A percentile compares a stretch with the other conserved stretches of the same genome.
phyloP scores from a whole-genome alignment of 2,329 filamentous ascomycete species.

The Trichoderma simmonsii region DNA sequence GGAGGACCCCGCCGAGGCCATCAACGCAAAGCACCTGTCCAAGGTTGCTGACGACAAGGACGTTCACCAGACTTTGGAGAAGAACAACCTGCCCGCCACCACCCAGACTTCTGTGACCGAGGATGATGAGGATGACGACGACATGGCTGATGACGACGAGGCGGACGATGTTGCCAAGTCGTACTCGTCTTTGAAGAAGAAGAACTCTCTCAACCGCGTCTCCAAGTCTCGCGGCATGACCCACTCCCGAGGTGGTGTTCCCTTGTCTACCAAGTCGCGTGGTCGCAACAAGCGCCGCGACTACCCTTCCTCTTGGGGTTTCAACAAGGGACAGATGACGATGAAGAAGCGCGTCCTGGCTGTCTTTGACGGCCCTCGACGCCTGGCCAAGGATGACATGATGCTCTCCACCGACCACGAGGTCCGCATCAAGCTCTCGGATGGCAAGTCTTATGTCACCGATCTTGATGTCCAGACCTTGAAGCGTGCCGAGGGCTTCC shows the following conservation, averaged over 20 bases:
- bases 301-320: conserved; percentile 92
- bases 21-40: conserved; percentile 64
- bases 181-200: conserved; percentile 44
- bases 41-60: conserved; percentile 63
- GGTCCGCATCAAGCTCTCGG: conserved; percentile 76
- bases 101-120: conserved; percentile 40
- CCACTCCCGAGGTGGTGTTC: conserved; percentile 71
- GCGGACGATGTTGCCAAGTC: conserved; percentile 38
- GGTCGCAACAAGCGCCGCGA: conserved; percentile 89
- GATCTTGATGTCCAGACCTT: conserved; percentile 91
- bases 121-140: conserved; percentile 53
- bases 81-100: conserved; percentile 55
- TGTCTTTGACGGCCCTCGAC: conserved; percentile 82
- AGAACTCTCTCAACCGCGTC: conserved; percentile 54
- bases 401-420: conserved; percentile 96
- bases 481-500: conserved; percentile 81
- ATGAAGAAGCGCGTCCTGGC: conserved; percentile 97
- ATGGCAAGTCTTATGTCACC: conserved; percentile 78
- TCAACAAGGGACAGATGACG: conserved; percentile 88
- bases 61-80: conserved; percentile 60
- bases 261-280: conserved; percentile 53
- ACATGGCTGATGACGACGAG: conserved; percentile 53
- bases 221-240: conserved; percentile 72
- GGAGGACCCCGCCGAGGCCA: conserved; percentile 65
- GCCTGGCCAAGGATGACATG: conserved; percentile 97